Conservation (phyloP, 2,329 filamentous ascomycete genomes). For the Aureobasidium sp. region DNA sequence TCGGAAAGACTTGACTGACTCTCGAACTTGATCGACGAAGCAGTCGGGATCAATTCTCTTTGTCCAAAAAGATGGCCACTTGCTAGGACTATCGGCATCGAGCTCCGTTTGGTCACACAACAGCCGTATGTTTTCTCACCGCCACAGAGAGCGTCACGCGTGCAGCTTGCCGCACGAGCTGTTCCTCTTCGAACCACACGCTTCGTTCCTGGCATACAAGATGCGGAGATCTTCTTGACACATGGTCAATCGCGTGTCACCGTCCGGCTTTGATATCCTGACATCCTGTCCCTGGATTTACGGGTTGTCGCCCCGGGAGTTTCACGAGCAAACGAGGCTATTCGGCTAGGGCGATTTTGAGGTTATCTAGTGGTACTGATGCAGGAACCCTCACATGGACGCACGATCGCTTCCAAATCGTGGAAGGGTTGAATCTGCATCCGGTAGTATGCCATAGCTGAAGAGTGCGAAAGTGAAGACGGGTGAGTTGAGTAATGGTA, state of each 20-base stretch:
- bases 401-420: constrained; percentile 12
- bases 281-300: not conserved
- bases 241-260: constrained; percentile 7
- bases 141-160: constrained; percentile 3
- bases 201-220: constrained; percentile 2
- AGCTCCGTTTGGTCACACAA: constrained; percentile 4
- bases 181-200: not conserved
- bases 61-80: not conserved
- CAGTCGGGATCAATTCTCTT: not conserved
- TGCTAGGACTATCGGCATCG: not conserved
- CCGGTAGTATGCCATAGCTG: not conserved
- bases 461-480: not conserved
- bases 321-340: not conserved
- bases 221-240: not conserved
- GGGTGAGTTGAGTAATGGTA: not conserved
- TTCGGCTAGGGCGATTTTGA: not conserved
- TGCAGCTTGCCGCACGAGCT: constrained; percentile 13
- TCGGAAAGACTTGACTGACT: not conserved
- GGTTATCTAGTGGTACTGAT: not conserved
- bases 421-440: not conserved
- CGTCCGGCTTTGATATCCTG: not conserved
- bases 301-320: not conserved
- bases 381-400: constrained; percentile 10
- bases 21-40: not conserved
- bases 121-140: constrained; percentile 12